Evolutionary conservation across 2,329 filamentous ascomycete genomes (phyloP).

Genomic region (Calonectria crousiana): DNA sequence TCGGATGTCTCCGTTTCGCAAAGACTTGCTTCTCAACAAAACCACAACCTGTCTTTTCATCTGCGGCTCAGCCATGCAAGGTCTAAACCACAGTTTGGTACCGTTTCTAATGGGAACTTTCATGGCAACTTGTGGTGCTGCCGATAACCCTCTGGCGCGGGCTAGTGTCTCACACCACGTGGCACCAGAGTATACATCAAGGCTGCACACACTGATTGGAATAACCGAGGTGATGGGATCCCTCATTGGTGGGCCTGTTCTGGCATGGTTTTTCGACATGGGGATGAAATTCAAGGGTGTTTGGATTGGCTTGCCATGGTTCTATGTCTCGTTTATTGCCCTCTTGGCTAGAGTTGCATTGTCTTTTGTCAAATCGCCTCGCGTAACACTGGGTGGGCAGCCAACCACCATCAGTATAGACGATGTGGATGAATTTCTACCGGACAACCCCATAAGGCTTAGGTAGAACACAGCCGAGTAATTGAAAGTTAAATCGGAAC

Average conservation of each 20-base stretch:
- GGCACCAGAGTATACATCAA: background rate
- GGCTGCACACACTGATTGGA: background rate
- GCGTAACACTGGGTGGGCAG: background rate
- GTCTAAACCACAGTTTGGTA: background rate
- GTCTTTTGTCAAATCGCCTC: background rate
- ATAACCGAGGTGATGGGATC: background rate
- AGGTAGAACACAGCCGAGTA: background rate
- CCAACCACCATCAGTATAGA: background rate
- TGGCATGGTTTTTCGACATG: background rate
- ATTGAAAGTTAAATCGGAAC: background rate
- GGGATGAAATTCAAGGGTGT: background rate
- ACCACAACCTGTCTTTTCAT: background rate
- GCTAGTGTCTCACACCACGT: background rate
- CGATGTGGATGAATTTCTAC: background rate
- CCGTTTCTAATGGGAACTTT: background rate
- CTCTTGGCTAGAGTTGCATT: background rate
- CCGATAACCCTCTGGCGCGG: background rate
- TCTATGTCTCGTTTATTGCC: background rate
- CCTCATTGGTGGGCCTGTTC: background rate
- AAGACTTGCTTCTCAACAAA: background rate
- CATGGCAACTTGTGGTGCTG: background rate
- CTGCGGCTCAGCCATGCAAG: background rate
- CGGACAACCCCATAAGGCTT: background rate
- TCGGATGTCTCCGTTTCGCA: background rate
- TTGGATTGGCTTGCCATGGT: background rate